phyloP scores from a whole-genome alignment of 805 yeast genomes.

The Metschnikowia picachoensis region DNA sequence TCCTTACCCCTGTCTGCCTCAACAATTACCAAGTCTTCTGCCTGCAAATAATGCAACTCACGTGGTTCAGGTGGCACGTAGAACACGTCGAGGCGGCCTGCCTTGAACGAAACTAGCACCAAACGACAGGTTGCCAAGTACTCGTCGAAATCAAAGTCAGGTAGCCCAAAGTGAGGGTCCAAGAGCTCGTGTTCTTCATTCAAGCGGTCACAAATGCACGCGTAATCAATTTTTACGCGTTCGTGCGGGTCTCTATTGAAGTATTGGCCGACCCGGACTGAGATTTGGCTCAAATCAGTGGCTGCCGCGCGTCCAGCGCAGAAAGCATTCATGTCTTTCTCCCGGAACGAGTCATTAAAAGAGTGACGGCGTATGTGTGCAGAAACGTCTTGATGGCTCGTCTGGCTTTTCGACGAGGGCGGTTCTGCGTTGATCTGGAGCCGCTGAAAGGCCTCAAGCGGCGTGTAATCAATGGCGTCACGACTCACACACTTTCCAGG shows the following conservation, averaged over 20 bases:
- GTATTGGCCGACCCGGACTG: constrained; percentile 26
- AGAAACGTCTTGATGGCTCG: neutral
- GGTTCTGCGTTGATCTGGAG: neutral
- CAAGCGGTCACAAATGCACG: neutral
- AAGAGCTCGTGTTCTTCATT: constrained; percentile 1
- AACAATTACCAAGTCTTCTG: constrained; percentile 72
- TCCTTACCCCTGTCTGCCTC: constrained; percentile 84
- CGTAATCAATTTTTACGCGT: constrained; percentile 34
- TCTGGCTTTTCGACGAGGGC: neutral
- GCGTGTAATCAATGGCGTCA: neutral
- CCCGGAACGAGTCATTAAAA: neutral
- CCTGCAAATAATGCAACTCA: constrained; percentile 29
- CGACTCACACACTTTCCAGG: too few relatives aligned
- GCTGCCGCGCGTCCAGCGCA: neutral
- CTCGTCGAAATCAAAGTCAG: neutral
- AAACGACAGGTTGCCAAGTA: neutral
- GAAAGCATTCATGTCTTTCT: neutral
- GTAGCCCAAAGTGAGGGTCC: constrained; percentile 1
- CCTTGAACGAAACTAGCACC: constrained; percentile 62
- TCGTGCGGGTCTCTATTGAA: constrained; percentile 37
- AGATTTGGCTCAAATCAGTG: neutral
- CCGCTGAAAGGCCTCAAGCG: neutral
- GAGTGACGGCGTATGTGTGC: constrained; percentile 4
- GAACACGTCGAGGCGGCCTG: constrained; percentile 76
- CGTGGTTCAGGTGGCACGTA: constrained; percentile 43